Percentiles rank a stretch among this genome's conserved stretches.
These are phyloP conservation scores for Acacia melanoxylon DNA, from an alignment of 306 rosid species.

Conservation along the genomic window DNA sequence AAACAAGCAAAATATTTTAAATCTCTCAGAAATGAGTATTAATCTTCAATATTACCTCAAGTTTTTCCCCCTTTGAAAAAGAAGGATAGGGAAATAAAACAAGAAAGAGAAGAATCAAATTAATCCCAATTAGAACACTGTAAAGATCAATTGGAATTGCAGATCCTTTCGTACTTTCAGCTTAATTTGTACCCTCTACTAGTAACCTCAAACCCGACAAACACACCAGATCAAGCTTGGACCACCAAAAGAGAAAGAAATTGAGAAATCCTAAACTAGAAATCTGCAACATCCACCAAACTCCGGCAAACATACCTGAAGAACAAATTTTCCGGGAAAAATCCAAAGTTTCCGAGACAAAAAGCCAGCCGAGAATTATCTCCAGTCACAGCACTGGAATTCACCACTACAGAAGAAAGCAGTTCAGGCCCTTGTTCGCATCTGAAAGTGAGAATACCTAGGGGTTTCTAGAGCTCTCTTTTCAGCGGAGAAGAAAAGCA, in stretches of 20 bases:
- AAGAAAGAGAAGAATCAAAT: not conserved
- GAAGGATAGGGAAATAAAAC: not conserved
- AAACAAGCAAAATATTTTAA: not conserved
- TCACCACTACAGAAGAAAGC: not conserved
- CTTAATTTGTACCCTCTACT: not conserved
- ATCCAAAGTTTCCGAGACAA: not conserved
- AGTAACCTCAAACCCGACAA: not conserved
- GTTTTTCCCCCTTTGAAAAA: not conserved
- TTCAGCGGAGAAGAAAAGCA: conserved; percentile 20
- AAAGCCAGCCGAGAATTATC: not conserved
- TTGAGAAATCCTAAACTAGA: not conserved
- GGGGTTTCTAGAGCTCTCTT: conserved; percentile 41
- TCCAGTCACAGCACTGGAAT: not conserved
- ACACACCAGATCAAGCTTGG: conserved; percentile 3
- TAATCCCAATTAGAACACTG: not conserved
- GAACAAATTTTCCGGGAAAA: conserved; percentile 16
- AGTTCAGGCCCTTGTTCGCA: conserved; percentile 11
- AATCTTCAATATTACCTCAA: not conserved
- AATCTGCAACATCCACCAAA: conserved; percentile 11
- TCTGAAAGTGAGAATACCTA: conserved; percentile 23
- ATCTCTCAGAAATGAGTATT: not conserved
- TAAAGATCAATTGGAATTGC: not conserved
- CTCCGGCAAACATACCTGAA: conserved; percentile 38
- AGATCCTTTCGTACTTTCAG: not conserved
- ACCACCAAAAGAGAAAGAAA: not conserved